Conservation (phyloP, 164 flowering plant species). For the Piper betle region DNA sequence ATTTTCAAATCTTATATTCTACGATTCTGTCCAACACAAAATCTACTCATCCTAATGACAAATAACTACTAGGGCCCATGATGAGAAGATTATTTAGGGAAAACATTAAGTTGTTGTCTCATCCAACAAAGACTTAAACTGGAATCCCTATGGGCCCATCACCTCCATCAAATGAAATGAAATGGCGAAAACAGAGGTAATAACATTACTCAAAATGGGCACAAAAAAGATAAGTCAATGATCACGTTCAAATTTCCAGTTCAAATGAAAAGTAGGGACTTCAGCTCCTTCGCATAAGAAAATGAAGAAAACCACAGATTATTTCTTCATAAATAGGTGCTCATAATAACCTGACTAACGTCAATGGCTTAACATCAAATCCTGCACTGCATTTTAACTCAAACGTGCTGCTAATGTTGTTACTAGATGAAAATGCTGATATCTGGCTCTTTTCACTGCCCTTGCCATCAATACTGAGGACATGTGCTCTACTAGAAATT, state of each 20-base stretch:
- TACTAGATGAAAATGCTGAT: conserved; percentile 5
- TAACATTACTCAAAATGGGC: background rate
- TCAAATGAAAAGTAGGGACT: background rate
- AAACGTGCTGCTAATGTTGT: conserved; percentile 9
- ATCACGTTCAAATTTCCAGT: conserved; percentile 6
- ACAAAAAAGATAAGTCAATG: background rate
- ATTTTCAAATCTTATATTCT: too few species aligned
- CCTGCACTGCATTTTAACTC: conserved; percentile 7
- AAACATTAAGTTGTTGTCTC: too few species aligned
- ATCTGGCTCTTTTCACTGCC: conserved; percentile 12
- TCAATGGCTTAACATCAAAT: conserved; percentile 5
- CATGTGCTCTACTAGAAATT: conserved; percentile 10
- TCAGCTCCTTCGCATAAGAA: too few species aligned
- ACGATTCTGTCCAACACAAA: too few species aligned
- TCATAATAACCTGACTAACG: conserved; percentile 23
- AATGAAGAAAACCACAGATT: background rate
- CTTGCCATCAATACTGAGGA: conserved; percentile 20
- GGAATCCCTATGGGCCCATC: background rate
- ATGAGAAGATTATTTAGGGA: too few species aligned
- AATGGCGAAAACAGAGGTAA: too few species aligned
- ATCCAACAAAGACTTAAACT: background rate
- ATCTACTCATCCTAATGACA: too few species aligned
- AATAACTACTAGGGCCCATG: background rate
- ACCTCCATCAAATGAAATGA: too few species aligned
- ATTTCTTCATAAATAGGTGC: conserved; percentile 1